Evolutionary conservation across 305 asterid genomes (phyloP), one percentile per base, ranked within the genome.

Genomic region (Coffea humblotiana): DNA sequence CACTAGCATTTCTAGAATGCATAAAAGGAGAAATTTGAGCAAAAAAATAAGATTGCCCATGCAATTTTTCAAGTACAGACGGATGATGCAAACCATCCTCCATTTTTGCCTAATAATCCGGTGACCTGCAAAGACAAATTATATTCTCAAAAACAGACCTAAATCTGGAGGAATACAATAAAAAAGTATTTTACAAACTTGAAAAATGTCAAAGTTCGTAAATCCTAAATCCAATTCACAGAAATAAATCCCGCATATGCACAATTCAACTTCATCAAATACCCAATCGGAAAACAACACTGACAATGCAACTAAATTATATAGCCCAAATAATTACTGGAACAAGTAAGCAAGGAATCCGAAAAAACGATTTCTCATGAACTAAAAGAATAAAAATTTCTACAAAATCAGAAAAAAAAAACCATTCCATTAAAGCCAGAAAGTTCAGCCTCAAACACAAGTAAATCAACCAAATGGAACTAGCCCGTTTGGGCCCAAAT

Each of bases 11-110:
- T 79, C 82, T 84, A 69, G 88, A 84, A 82, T 84, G 79, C 32
- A 74, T 69, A 81, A 72, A 79, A 72, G 90, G 89, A 67, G 89
- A 88, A 63, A 87, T 79, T 66, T 47, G 83, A 76, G 92, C 73
- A 49, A 87, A 84, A 21, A 90, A 82, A 78, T 81, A 77, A 7
- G 89, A 85, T 47, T 86, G 89, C 43, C 89, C 88, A 9, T 82
- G 87, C 74, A 89, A 84, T 86, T 82, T 92, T 76, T 71, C 90
- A 60, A 79, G 72, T 23, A 84, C 61, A 14, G 94, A 83, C 3
- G 82, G 86, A 80, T 78, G 81, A n/a, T 69, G 82, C 61, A 80
- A 66, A 54, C 77, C 75, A 47, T 87, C 94, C 78, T 69, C 92
- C 97, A 93, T 93, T 68, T 49, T 88, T 82, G 80, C 74, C 77